These are phyloP conservation scores for Neurospora sp. DNA, from an alignment of 495 filamentous ascomycete species.

Conservation along the genomic window DNA sequence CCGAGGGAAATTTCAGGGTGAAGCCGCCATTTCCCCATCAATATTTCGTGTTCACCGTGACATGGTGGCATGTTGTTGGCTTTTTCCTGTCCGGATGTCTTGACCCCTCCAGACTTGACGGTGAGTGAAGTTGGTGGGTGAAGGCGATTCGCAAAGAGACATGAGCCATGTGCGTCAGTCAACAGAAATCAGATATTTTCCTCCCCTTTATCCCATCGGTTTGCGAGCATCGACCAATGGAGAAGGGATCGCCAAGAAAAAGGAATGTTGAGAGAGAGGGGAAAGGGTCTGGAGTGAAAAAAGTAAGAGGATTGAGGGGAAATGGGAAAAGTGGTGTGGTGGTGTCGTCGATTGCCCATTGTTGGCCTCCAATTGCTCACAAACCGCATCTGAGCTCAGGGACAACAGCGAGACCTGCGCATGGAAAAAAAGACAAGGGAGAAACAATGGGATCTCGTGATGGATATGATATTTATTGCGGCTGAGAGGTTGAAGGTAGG, in stretches of 20 bases:
- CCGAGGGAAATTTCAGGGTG: neutral
- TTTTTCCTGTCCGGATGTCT: neutral
- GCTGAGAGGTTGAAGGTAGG: neutral
- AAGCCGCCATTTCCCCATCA: neutral
- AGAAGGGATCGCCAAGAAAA: neutral
- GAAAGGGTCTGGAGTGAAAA: neutral
- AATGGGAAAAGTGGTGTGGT: neutral
- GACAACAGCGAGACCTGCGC: neutral
- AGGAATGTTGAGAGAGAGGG: neutral
- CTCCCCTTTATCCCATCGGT: neutral
- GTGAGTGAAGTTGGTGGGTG: neutral
- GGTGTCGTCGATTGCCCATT: neutral
- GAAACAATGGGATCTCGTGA: neutral
- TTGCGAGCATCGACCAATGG: neutral
- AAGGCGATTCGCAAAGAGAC: neutral
- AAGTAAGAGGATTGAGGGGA: neutral
- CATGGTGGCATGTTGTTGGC: neutral
- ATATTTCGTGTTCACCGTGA: neutral
- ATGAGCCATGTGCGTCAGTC: neutral
- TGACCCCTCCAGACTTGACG: neutral
- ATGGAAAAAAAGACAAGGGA: neutral
- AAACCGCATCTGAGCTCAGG: neutral
- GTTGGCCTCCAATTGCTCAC: neutral
- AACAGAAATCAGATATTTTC: neutral
- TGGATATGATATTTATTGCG: neutral